Conservation (phyloP, 2,329 filamentous ascomycete species). For the Lojkania enalia region DNA sequence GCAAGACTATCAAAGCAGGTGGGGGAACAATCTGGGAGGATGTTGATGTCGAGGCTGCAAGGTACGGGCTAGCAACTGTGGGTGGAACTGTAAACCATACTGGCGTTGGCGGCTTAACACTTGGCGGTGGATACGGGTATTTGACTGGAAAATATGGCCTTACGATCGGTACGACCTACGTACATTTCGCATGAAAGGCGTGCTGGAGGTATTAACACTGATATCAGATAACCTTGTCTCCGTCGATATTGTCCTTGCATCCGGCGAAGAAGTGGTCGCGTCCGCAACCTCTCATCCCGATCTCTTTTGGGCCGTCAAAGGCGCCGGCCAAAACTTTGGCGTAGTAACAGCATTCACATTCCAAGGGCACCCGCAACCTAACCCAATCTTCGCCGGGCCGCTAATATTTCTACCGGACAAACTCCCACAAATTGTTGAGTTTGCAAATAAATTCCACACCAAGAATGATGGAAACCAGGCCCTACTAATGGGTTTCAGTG, state of each 20-base stretch:
- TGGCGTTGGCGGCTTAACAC: slow-evolving; percentile 60
- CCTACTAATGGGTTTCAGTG: slow-evolving; percentile 30
- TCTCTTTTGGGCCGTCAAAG: slow-evolving; percentile 47
- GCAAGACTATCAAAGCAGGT: slow-evolving; percentile 53
- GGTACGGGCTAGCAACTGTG: slow-evolving; percentile 60
- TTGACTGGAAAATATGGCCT: slow-evolving; percentile 60
- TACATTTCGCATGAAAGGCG: slow-evolving; percentile 44
- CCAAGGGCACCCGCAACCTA: slow-evolving; percentile 33
- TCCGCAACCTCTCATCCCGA: slow-evolving; percentile 28
- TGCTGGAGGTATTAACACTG: background rate
- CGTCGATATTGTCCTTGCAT: slow-evolving; percentile 38
- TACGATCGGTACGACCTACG: slow-evolving; percentile 48
- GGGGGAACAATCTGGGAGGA: slow-evolving; percentile 60
- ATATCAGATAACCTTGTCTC: slow-evolving; percentile 43
- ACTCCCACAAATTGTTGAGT: slow-evolving; percentile 29
- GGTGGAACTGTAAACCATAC: slow-evolving; percentile 67
- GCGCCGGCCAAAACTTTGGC: slow-evolving; percentile 43
- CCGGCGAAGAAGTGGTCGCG: slow-evolving; percentile 41
- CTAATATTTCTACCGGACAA: slow-evolving; percentile 41
- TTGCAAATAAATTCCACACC: slow-evolving; percentile 34
- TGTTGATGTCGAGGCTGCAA: slow-evolving; percentile 56
- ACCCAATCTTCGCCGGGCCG: slow-evolving; percentile 41
- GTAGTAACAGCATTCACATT: slow-evolving; percentile 50
- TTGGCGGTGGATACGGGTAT: slow-evolving; percentile 63
- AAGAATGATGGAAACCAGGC: slow-evolving; percentile 35